Evolutionary conservation across 106 monocot genomes (phyloP), one percentile per base, ranked within the genome.

Genomic region (Apostasia ramifera): DNA sequence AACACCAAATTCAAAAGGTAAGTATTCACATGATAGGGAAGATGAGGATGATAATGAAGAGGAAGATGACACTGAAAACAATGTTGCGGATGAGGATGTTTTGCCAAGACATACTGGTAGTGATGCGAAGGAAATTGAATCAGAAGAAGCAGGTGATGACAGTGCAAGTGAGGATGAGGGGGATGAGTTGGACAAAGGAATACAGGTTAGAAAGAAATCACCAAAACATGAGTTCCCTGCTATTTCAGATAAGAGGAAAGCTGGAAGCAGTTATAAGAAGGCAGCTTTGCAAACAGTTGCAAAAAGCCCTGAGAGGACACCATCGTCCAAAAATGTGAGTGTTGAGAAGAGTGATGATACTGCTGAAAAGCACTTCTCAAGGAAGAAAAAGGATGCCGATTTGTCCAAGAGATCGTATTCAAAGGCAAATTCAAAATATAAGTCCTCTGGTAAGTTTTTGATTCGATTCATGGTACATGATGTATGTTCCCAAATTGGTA

Each of bases 341-440:
- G 62, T 10, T 48, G 80, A 82, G 68, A 77, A 80, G 57, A 55
- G 40, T 37, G 66, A 70, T 45, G 73, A 80, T 59, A 65, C 55
- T 47, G 81, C 71, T 50, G 85, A 66, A 55, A 86, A 90, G 72
- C 86, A 86, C 13, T 86, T 86, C 54, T 83, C 83, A 51, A 81
- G 86, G 54, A 91, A 83, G 69, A 91, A 77, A 77, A 86, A 74
- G 72, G 68, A 38, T 51, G 43, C 56, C 44, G 69, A 73, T 64
- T 41, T 46, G 14, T 69, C 82, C 10, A 70, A 66, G 53, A 78
- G 70, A 70, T 61, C 83, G 56, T 61, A 71, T 49, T 46, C 69
- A 40, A 82, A 75, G 71, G 13, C 50, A 47, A 72, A 71, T 43
- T 43, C 42, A n/a, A 91, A 86, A 67, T 63, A 65, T 40, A 81